phyloP scores from a whole-genome alignment of 1,139 yeast species.

The Yamadazyma buinensis region DNA sequence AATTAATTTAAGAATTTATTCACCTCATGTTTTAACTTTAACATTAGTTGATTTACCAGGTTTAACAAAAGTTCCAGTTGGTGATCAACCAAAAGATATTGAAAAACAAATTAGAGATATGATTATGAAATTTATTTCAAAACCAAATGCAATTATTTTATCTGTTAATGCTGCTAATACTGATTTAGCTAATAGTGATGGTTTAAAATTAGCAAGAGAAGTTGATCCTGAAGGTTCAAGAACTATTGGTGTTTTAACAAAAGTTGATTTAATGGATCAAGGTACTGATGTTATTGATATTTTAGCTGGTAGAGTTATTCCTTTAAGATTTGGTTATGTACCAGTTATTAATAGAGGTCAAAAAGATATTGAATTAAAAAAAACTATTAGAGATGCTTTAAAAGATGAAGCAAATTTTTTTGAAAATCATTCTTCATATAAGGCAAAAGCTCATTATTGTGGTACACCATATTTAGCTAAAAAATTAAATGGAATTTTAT shows the following conservation, averaged over 20 bases:
- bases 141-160: slow-evolving; percentile 92
- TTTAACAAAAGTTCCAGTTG: slow-evolving; percentile 98
- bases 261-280: slow-evolving; percentile 95
- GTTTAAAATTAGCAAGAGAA: slow-evolving; percentile 92
- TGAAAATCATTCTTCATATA: slow-evolving; percentile 70
- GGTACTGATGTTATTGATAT: slow-evolving; percentile 99
- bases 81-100: slow-evolving; percentile 97
- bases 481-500: slow-evolving; percentile 81
- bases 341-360: slow-evolving; percentile 98
- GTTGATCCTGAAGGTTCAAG: slow-evolving; percentile 97
- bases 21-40: slow-evolving; percentile 93
- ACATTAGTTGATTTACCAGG: slow-evolving; percentile 98
- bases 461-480: slow-evolving; percentile 97
- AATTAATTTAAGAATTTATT: slow-evolving; percentile 87
- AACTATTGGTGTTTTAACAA: slow-evolving; percentile 95
- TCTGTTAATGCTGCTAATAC: slow-evolving; percentile 98
- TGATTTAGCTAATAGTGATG: slow-evolving; percentile 96
- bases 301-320: slow-evolving; percentile 92
- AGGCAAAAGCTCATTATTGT: slow-evolving; percentile 84
- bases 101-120: slow-evolving; percentile 93
- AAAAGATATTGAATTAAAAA: slow-evolving; percentile 83
- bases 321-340: slow-evolving; percentile 91
- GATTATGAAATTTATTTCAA: slow-evolving; percentile 89
- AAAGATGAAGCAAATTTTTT: slow-evolving; percentile 76
- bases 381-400: slow-evolving; percentile 86